Evolutionary conservation across 805 yeast species (phyloP).

Genomic region (Cyberlindnera subsufficiens): DNA sequence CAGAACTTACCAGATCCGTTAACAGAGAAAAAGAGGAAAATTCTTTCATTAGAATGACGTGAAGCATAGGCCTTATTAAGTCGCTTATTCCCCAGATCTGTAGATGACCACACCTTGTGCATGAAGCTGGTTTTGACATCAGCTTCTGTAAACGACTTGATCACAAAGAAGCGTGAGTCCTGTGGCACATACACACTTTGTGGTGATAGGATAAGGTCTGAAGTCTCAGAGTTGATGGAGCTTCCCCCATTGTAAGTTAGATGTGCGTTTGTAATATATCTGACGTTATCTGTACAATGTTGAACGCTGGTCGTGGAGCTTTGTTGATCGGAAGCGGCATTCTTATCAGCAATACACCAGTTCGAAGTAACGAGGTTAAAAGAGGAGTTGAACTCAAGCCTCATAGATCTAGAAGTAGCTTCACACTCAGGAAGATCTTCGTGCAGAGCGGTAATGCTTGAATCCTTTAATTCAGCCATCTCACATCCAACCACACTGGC

Average conservation of each 20-base stretch:
- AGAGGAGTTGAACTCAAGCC: constrained; percentile 12
- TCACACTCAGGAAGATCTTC: constrained; percentile 1
- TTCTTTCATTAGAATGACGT: constrained; percentile 22
- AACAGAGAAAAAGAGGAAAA: constrained; percentile 51
- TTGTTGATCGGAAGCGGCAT: too few relatives aligned
- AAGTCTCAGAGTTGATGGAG: too few relatives aligned
- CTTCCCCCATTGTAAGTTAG: too few relatives aligned
- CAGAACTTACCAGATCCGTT: constrained; percentile 53
- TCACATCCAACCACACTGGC: constrained; percentile 2
- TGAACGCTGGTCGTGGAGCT: too few relatives aligned
- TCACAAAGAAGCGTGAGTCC: constrained; percentile 39
- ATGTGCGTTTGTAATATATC: too few relatives aligned
- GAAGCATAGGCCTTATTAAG: constrained; percentile 36
- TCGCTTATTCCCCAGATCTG: constrained; percentile 49
- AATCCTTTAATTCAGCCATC: not conserved
- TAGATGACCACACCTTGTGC: constrained; percentile 54
- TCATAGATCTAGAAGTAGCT: not conserved
- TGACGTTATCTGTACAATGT: too few relatives aligned
- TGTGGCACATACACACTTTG: constrained; percentile 22
- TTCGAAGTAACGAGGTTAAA: constrained; percentile 13
- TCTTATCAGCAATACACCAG: constrained; percentile 4
- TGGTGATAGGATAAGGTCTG: constrained; percentile 12
- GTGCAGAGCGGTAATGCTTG: not conserved
- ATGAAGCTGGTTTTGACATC: constrained; percentile 45
- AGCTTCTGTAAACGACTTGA: constrained; percentile 44